Evolutionary conservation across 192 early-diverging fungal genomes (phyloP).

Genomic region (Chytriomyces sp.): DNA sequence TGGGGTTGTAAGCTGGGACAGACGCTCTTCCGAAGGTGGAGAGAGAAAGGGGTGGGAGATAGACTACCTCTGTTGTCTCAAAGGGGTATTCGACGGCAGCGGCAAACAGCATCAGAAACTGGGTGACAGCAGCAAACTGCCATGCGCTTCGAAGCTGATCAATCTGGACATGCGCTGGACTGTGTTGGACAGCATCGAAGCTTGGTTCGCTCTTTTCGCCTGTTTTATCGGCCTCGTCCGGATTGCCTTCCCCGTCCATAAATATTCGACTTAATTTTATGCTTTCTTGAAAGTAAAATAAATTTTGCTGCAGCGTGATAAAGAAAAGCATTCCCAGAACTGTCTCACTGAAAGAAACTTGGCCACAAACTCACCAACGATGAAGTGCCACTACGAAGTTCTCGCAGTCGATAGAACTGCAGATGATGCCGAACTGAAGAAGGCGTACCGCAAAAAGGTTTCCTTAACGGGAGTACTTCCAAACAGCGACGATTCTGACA

Average conservation of each 20-base stretch:
- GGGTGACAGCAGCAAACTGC: slow-evolving; percentile 73
- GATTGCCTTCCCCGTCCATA: background rate
- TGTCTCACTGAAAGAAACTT: background rate
- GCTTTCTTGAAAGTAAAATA: background rate
- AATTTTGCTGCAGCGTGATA: background rate
- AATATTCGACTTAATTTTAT: background rate
- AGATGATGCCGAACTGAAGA: slow-evolving; percentile 79
- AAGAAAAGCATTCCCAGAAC: background rate
- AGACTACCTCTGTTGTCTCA: slow-evolving; percentile 54
- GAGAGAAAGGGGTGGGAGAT: background rate
- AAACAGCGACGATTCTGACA: background rate
- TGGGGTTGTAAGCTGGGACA: too few species aligned
- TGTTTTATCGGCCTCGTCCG: background rate
- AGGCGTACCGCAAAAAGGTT: slow-evolving; percentile 65
- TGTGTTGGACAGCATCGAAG: background rate
- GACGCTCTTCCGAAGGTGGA: too few species aligned
- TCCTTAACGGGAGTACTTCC: background rate
- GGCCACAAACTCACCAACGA: background rate
- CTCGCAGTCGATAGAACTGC: slow-evolving; percentile 81
- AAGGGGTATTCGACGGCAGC: slow-evolving; percentile 47
- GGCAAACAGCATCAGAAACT: slow-evolving; percentile 73
- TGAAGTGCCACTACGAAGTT: slow-evolving; percentile 85
- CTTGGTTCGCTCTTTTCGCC: background rate
- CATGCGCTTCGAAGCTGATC: slow-evolving; percentile 52
- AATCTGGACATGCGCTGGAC: too few species aligned